A percentile compares a stretch with the other conserved stretches of the same genome.
These are phyloP conservation scores for Houttuynia cordata DNA, from an alignment of 164 flowering plant species.

Conservation along the genomic window DNA sequence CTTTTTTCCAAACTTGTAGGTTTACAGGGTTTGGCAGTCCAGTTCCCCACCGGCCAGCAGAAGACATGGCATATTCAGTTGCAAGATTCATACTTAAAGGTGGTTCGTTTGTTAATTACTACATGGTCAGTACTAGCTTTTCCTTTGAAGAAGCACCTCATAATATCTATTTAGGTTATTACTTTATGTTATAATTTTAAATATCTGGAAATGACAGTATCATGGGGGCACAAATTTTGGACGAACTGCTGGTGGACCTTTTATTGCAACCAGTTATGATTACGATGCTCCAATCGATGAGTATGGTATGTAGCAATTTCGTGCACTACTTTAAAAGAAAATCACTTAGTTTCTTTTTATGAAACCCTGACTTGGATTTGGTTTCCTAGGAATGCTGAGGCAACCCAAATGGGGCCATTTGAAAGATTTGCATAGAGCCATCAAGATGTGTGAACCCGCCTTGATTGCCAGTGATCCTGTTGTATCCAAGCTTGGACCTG, in stretches of 20 bases:
- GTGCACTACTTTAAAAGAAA: not conserved
- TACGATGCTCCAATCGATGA: conserved; percentile 88
- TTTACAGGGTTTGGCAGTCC: conserved; percentile 75
- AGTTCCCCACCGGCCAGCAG: conserved; percentile 83
- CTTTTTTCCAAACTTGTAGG: conserved; percentile 22
- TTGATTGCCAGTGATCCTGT: conserved; percentile 61
- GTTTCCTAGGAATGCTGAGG: not conserved
- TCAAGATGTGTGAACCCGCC: conserved; percentile 71
- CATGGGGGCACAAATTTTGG: conserved; percentile 77
- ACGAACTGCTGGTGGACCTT: conserved; percentile 41
- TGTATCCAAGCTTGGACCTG: conserved; percentile 30
- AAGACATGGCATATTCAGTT: conserved; percentile 67
- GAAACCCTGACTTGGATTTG: not conserved
- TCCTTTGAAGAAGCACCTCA: not conserved
- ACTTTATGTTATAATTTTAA: not conserved
- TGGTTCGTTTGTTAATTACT: conserved; percentile 65
- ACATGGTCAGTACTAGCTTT: conserved; percentile 21
- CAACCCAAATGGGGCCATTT: conserved; percentile 41
- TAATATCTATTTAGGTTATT: conserved; percentile 20
- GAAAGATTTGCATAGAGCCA: conserved; percentile 73
- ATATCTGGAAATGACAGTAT: conserved; percentile 25
- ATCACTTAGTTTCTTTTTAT: too few relatives aligned
- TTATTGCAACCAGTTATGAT: conserved; percentile 58
- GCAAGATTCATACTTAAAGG: conserved; percentile 81
- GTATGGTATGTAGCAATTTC: conserved; percentile 25